Evolutionary conservation across 2,329 filamentous ascomycete species (phyloP), one percentile per base, ranked within the genome.

Genomic region (Monosporascus sp.): DNA sequence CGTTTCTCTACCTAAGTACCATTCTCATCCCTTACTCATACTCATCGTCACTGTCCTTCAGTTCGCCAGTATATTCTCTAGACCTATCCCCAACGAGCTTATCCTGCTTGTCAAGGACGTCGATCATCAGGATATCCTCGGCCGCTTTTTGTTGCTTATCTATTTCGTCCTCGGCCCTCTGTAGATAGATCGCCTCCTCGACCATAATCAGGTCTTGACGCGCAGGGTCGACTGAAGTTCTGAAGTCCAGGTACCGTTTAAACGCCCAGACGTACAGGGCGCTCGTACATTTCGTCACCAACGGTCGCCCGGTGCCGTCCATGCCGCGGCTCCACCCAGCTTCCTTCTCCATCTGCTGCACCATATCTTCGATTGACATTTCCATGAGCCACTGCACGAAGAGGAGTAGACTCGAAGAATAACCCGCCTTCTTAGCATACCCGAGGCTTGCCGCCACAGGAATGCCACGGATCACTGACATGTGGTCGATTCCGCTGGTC

Each of bases 301-400:
- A 24, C 14, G 42, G 42, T 34, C 3, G 31, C 11, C 24, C 42
- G 14, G 15, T 54, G 24, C 47, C 18, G 2, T 2, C 2, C 37
- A 20, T 51, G 34, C 2, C 9, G 48, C 44, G 55, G 2, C 20
- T 24, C 38, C 52, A 52, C 18, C 51, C 27, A 6, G 38, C 15
- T 8, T 2, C 5, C 39, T 49, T 44, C 38, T 54, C 47, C 57
- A 63, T 62, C 24, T 59, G 59, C 44, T 65, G 60, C 6, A 57
- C 22, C 22, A 46, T 17, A 6, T 46, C 42, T 5, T 14, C 24
- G 11, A 46, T 3, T 24, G 42, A 46, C 42, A 46, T 39, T 47
- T 61, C 54, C 63, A 65, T 65, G 52, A 66, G 22, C 54, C 53
- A 53, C 39, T 64, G 24, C 45, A 65, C 52, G 11, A 60, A 54